Evolutionary conservation across 495 filamentous ascomycete species (phyloP), one percentile per base, ranked within the genome.

Genomic region (Penicillium desertorum): DNA sequence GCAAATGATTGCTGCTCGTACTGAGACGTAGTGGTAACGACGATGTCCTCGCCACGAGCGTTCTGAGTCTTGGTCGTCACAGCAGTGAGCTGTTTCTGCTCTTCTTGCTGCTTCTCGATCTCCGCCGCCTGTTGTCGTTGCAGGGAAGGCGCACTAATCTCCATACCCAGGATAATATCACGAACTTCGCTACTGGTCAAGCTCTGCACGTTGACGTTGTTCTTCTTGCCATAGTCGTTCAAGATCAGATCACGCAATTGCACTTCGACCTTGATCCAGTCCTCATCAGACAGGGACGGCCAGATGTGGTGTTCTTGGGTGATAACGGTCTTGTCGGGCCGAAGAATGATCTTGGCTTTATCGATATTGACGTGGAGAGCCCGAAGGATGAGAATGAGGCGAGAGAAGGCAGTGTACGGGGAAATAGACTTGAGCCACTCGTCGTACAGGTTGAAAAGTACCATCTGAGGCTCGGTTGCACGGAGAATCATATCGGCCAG

Each of bases 151-250:
- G 95, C 95, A 57, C 89, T 94, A 57, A 99, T 99, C 73, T 99
- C 95, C 95, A 99, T 99, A 82, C 95, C 95, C 58, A 99, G 78
- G 64, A 99, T 99, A 65, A 99, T 99, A 69, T 99, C 95, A 53
- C 95, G 86, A 41, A 99, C 93, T 83, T 99, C 95, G 63, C 87
- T 95, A 62, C 86, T 96, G 0, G 95, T 99, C 74, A 99, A 81
- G 66, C 90, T 95, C 17, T 95, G 94, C 22, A 93, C 92, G 68
- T 97, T 98, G 76, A 99, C 95, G 63, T 98, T 97, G 74, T 98
- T 99, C 81, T 98, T 98, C 85, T 98, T 98, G 64, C 95, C 95
- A 65, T 99, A 99, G 70, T 99, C 94, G 57, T 97, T 96, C 56
- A 99, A 71, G 61, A 99, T 98, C 52, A 99, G 75, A 80, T 99